A percentile compares a stretch with the other conserved stretches of the same genome.
Evolutionary conservation across 2,329 filamentous ascomycete species (phyloP).

Genomic region (Colletotrichum tropicicola): DNA sequence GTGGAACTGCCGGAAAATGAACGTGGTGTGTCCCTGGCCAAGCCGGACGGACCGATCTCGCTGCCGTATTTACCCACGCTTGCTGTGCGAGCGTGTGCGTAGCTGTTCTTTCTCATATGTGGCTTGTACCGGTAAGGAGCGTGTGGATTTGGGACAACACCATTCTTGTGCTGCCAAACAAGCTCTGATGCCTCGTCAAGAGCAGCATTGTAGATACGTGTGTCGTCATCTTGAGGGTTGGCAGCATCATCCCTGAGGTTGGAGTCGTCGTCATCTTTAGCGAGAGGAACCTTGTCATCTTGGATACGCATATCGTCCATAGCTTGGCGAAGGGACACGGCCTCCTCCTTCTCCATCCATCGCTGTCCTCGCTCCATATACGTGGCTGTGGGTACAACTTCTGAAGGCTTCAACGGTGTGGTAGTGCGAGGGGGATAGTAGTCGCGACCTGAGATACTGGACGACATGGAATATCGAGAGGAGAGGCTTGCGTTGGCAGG

Average conservation of each 20-base stretch:
- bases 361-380: conserved; percentile 79
- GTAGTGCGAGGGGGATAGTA: conserved; percentile 57
- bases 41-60: conserved; percentile 55
- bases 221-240: conserved; percentile 59
- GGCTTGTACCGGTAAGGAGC: conserved; percentile 74
- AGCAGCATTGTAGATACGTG: conserved; percentile 73
- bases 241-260: conserved; percentile 26
- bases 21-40: conserved; percentile 53
- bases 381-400: conserved; percentile 70
- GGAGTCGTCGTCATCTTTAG: conserved; percentile 25
- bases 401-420: conserved; percentile 62
- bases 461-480: conserved; percentile 58
- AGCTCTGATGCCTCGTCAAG: conserved; percentile 82
- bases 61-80: conserved; percentile 61
- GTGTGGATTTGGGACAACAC: conserved; percentile 61
- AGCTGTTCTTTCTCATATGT: conserved; percentile 76
- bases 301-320: conserved; percentile 77
- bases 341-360: conserved; percentile 86
- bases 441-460: conserved; percentile 55
- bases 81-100: conserved; percentile 72
- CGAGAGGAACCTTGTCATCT: conserved; percentile 34
- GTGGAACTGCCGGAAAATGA: conserved; percentile 63
- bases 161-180: conserved; percentile 79
- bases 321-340: conserved; percentile 73
- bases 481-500: conserved; percentile 49